These are phyloP conservation scores for Sindora glabra DNA, from an alignment of 306 rosid species.

Conservation along the genomic window DNA sequence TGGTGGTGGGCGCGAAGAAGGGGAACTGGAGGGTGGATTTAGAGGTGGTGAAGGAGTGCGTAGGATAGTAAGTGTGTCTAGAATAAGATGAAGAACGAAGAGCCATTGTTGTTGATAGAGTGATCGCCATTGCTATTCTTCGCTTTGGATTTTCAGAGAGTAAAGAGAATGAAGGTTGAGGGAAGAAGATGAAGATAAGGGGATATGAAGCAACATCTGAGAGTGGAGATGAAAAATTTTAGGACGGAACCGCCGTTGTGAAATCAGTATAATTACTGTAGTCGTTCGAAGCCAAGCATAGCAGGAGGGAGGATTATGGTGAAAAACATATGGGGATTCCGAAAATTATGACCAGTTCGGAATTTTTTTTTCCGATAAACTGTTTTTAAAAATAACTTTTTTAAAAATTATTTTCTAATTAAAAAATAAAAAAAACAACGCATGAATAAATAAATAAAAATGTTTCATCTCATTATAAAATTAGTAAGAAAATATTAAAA, in stretches of 20 bases:
- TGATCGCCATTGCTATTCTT: conserved; percentile 34
- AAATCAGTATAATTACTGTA: not conserved
- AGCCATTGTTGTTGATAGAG: conserved; percentile 42
- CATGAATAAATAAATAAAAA: too few species aligned
- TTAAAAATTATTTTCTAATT: too few species aligned
- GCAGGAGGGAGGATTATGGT: too few species aligned
- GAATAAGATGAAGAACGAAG: conserved; percentile 35
- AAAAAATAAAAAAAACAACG: too few species aligned
- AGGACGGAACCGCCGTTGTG: conserved; percentile 15
- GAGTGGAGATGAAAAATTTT: too few species aligned
- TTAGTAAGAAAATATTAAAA: too few species aligned
- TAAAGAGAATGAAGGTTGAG: not conserved
- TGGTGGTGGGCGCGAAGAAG: conserved; percentile 10
- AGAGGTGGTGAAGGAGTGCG: conserved; percentile 17
- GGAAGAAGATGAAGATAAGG: conserved; percentile 22
- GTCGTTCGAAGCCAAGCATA: too few species aligned
- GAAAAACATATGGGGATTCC: too few species aligned
- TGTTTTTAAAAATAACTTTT: too few species aligned
- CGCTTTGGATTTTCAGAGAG: not conserved
- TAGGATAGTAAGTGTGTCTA: conserved; percentile 19
- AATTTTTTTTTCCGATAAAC: too few species aligned
- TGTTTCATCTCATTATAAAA: too few species aligned
- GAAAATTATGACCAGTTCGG: too few species aligned
- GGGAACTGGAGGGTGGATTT: conserved; percentile 41
- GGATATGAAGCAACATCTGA: not conserved